phyloP scores from a whole-genome alignment of 148 eudicot genomes.

The Rhododendron ferrugineum region DNA sequence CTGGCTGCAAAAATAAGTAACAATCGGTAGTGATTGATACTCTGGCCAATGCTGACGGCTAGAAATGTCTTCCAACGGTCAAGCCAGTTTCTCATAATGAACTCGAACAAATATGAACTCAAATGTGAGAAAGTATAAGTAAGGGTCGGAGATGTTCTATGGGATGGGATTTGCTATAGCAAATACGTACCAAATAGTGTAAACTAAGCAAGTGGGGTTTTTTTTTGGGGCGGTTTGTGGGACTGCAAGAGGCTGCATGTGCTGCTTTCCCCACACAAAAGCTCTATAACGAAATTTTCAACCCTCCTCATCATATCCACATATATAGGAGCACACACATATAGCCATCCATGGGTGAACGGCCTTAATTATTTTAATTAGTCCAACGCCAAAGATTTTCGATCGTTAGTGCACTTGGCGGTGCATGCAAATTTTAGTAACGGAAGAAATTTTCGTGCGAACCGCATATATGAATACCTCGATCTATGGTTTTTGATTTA shows the following conservation, averaged over 20 bases:
- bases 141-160: no score
- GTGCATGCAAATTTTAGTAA: neutral
- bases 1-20: no score
- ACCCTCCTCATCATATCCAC: conserved; percentile 6
- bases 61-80: no score
- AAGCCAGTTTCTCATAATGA: no score
- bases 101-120: no score
- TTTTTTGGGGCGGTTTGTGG: conserved; percentile 78
- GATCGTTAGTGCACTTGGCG: neutral
- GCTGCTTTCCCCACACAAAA: conserved; percentile 16
- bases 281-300: neutral
- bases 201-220: conserved; percentile 41
- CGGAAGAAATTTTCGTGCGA: no score
- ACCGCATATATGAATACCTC: no score
- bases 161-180: neutral
- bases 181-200: conserved; percentile 38
- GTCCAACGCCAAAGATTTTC: neutral
- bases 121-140: no score
- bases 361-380: neutral
- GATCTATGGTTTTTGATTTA: no score
- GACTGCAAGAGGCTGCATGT: conserved; percentile 18
- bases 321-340: neutral
- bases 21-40: no score
- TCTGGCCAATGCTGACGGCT: no score
- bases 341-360: neutral